Percentiles rank a stretch among this genome's conserved stretches.
phyloP scores from a whole-genome alignment of 2,329 filamentous ascomycete species.

The Cladosporium colombiae region DNA sequence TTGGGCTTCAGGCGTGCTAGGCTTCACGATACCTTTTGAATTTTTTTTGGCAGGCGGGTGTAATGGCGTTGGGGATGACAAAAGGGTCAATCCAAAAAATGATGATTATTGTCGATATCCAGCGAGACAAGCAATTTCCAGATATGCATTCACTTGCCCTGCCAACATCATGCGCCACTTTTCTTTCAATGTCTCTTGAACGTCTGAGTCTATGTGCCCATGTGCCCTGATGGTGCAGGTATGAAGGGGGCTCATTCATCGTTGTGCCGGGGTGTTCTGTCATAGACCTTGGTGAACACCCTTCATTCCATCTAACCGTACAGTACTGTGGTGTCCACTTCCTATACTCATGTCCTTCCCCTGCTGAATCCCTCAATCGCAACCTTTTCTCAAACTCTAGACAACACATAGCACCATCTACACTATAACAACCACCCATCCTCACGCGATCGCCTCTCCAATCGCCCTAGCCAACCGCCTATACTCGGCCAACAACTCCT shows the following conservation, averaged over 20 bases:
- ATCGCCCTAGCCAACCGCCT: slow-evolving; percentile 46
- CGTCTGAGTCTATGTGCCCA: neutral
- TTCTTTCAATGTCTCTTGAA: neutral
- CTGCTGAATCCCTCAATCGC: neutral
- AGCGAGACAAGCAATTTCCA: slow-evolving; percentile 18
- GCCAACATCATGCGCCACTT: slow-evolving; percentile 18
- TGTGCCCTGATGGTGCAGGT: neutral
- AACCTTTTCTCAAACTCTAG: neutral
- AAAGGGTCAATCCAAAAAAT: slow-evolving; percentile 17
- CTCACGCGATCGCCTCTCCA: slow-evolving; percentile 41
- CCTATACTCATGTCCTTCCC: neutral
- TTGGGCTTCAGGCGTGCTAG: slow-evolving; percentile 16
- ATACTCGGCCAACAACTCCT: slow-evolving; percentile 45
- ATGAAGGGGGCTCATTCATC: neutral
- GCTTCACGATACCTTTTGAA: slow-evolving; percentile 19
- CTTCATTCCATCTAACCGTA: neutral
- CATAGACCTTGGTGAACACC: neutral
- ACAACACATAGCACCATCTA: neutral
- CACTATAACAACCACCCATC: neutral
- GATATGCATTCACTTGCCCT: slow-evolving; percentile 18
- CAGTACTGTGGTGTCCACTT: neutral
- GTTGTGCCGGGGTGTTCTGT: no score
- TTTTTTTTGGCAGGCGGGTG: slow-evolving; percentile 19
- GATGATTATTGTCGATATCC: slow-evolving; percentile 19
- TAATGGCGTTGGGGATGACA: slow-evolving; percentile 17